Percentiles rank a stretch among this genome's conserved stretches.
Conservation (phyloP, 2,329 filamentous ascomycete species). For the Colletotrichum chrysophilum region DNA sequence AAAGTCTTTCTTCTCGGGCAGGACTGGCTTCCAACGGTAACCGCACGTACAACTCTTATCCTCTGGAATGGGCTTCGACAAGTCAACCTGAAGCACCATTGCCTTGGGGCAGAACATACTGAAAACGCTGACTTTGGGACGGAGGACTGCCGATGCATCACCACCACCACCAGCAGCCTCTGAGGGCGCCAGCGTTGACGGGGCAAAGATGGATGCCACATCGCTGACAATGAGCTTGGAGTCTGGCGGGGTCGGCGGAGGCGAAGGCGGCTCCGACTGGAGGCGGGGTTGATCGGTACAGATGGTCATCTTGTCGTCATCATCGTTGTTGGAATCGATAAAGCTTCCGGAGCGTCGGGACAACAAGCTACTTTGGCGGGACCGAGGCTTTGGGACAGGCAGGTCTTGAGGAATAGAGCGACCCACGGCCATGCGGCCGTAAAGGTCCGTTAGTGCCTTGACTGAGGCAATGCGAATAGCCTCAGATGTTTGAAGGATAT, state of each 20-base stretch:
- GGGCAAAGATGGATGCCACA: slow-evolving; percentile 22
- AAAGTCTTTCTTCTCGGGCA: slow-evolving; percentile 19
- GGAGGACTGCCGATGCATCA: neutral
- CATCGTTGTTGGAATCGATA: neutral
- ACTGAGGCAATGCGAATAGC: slow-evolving; percentile 34
- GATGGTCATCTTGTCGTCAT: slow-evolving; percentile 28
- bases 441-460: slow-evolving; percentile 38
- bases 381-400: slow-evolving; percentile 24
- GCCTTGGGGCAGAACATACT: slow-evolving; percentile 45
- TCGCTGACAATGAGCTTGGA: slow-evolving; percentile 25
- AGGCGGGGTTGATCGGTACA: slow-evolving; percentile 28
- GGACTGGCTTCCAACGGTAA: slow-evolving; percentile 33
- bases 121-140: slow-evolving; percentile 43
- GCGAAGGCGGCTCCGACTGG: slow-evolving; percentile 34
- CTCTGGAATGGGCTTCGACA: slow-evolving; percentile 31
- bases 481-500: slow-evolving; percentile 38
- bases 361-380: slow-evolving; percentile 13
- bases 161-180: slow-evolving; percentile 1
- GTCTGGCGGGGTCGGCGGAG: slow-evolving; percentile 30
- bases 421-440: slow-evolving; percentile 36
- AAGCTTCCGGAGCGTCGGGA: neutral
- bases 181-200: slow-evolving; percentile 14
- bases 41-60: slow-evolving; percentile 36
- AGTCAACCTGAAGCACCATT: slow-evolving; percentile 43
- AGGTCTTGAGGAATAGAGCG: slow-evolving; percentile 33